These are phyloP conservation scores for Epichloe typhina DNA, from an alignment of 2,329 filamentous ascomycete genomes.

Conservation along the genomic window DNA sequence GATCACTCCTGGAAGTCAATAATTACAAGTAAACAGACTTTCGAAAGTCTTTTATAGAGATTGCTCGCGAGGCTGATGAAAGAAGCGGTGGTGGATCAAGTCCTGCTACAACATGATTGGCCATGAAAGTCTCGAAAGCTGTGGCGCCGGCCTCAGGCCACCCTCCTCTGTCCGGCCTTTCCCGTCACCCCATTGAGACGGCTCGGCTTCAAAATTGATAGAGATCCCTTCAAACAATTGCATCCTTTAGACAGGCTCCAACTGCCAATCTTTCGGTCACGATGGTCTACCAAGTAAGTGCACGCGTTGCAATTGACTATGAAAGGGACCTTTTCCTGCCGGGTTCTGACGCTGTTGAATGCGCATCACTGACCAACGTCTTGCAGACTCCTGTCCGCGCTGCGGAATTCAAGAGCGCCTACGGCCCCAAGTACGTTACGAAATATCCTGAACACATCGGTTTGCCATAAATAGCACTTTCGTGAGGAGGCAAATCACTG, in stretches of 20 bases:
- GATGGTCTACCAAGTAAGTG: slow-evolving; percentile 29
- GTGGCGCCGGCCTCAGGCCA: slow-evolving; percentile 17
- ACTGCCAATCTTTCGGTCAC: slow-evolving; percentile 19
- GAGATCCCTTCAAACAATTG: slow-evolving; percentile 21
- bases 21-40: background rate
- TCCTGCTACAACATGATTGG: slow-evolving; percentile 6
- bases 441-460: background rate
- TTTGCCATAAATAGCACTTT: background rate
- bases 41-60: background rate
- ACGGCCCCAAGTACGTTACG: slow-evolving; percentile 48
- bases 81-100: slow-evolving; percentile 10
- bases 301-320: background rate
- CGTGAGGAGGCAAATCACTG: background rate
- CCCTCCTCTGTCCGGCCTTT: slow-evolving; percentile 16
- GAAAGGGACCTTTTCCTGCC: background rate
- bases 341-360: background rate
- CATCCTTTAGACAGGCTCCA: slow-evolving; percentile 17
- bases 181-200: slow-evolving; percentile 18
- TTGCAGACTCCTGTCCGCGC: slow-evolving; percentile 33
- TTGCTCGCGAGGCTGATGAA: background rate
- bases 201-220: slow-evolving; percentile 10
- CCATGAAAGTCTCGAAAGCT: slow-evolving; percentile 2
- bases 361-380: slow-evolving; percentile 18
- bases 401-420: slow-evolving; percentile 45
- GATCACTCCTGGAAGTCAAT: background rate